phyloP scores from a whole-genome alignment of 352 stramenopile species.

The Phytophthora syringae region DNA sequence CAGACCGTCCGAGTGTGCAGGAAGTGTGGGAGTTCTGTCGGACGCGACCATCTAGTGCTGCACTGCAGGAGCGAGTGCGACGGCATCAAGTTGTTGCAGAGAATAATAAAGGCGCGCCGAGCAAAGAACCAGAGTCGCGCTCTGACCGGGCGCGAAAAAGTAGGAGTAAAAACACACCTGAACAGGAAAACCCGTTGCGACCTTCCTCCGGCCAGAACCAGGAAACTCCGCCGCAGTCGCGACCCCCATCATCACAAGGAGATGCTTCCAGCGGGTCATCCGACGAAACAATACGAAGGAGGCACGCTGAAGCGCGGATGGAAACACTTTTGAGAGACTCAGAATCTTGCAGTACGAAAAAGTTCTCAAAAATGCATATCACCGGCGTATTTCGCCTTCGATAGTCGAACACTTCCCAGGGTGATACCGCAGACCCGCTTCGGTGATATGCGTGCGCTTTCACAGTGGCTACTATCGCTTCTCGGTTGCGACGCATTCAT shows the following conservation, averaged over 20 bases:
- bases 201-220: constrained; percentile 34
- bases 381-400: constrained; percentile 54
- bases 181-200: constrained; percentile 19
- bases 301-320: constrained; percentile 54
- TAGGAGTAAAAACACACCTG: constrained; percentile 22
- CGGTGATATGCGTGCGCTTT: constrained; percentile 52
- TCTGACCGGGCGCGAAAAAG: constrained; percentile 14
- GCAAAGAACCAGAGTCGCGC: constrained; percentile 8
- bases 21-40: constrained; percentile 69
- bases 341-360: constrained; percentile 58
- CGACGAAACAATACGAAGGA: constrained; percentile 37
- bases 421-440: constrained; percentile 46
- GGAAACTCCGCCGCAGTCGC: constrained; percentile 34
- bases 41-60: constrained; percentile 42
- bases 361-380: constrained; percentile 50
- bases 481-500: constrained; percentile 32
- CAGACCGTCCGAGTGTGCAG: constrained; percentile 65
- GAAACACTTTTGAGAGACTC: constrained; percentile 78
- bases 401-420: constrained; percentile 24
- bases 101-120: constrained; percentile 24
- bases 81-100: constrained; percentile 20
- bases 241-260: constrained; percentile 43
- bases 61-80: constrained; percentile 34
- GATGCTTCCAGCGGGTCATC: constrained; percentile 4
- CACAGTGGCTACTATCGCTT: constrained; percentile 50